Evolutionary conservation across 2,329 filamentous ascomycete genomes (phyloP), one percentile per base, ranked within the genome.

Genomic region (Pseudogymnoascus sp.): DNA sequence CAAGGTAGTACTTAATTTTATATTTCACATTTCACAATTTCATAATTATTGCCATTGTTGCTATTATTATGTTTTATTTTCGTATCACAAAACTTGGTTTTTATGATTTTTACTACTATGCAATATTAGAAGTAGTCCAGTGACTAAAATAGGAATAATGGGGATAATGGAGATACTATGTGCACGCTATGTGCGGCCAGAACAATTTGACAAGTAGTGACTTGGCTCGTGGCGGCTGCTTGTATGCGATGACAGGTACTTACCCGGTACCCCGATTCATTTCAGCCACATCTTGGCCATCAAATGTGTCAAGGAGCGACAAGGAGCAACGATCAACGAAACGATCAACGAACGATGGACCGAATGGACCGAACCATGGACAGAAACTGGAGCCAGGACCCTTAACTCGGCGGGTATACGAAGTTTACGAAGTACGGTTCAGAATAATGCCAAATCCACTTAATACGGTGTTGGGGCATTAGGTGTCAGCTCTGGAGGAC

Each of bases 1-100:
- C 47, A 53, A 53, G 47, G 26, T 53, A 16, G 47, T 53, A 53
- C 47, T 16, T 53, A 53, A 53, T 53, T 53, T 53, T 14, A 53
- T 47, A 53, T 47, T 53, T 33, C 31, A 33, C 10, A 33, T 11
- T 13, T 13, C 1, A 13, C 19, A 21, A 21, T 6, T 44, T 16
- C 11, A 33, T 6, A 33, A n/a, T 19, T 19, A 21, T 42, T 42
- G 38, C 8, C 10, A 42, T 19, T 11, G 6, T 11, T 40, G 14
- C 29, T 31, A 31, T 31, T 8, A 31, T 31, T 33, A 33, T 11
- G 8, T 33, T 11, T 33, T 33, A 10, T 13, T 38, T 38, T 44
- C 11, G 40, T 44, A 44, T 44, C 19, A 14, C 4, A 33, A 24
- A 44, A 44, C 40, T 44, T 44, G 40, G 10, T 24, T 44, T 33